Evolutionary conservation across 2,329 filamentous ascomycete genomes (phyloP), one percentile per base, ranked within the genome.

Genomic region (Ophiostoma australiae): DNA sequence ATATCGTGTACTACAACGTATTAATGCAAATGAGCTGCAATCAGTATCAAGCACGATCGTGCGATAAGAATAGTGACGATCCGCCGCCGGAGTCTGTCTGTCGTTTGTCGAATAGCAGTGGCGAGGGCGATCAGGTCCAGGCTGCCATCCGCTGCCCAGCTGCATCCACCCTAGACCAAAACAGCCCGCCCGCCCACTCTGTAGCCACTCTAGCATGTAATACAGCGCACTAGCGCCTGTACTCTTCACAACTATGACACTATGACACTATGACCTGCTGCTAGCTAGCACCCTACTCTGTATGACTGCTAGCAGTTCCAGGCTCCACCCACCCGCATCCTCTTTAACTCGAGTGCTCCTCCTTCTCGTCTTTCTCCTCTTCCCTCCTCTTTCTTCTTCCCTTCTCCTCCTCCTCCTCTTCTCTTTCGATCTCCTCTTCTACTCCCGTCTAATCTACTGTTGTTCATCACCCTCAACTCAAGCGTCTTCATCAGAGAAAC

Each of bases 251-350:
- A 61, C 55, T 33, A 39, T 37, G 48, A 11, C n/a, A n/a, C 41
- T 37, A 15, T 33, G 20, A 41, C 65, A 67, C 63, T 35, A 66
- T 68, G 52, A 52, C 66, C 66, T 39, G 52, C n/a, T 11, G 35
- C 23, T 68, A 66, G 61, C 39, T 68, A 39, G 37, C 37, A 39
- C 37, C 10, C 37, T 39, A 37, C 41, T 48, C 41, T 48, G 4
- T 48, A 41, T 11, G 27, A 31, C 27, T 39, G 11, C 37, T 44
- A 17, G 41, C 41, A 44, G 3, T 44, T 44, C 41, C 20, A 48
- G 44, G 63, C 33, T 67, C 67, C 70, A 68, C 65, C 70, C 48
- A 63, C 31, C 67, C 70, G 67, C 68, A 67, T 70, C 55, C 68
- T 68, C 65, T 31, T 52, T 52, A 39, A 66, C 63, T 66, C 63